Evolutionary conservation across 2,329 filamentous ascomycete species (phyloP).

Genomic region (Aspergillus pseudoterreus): DNA sequence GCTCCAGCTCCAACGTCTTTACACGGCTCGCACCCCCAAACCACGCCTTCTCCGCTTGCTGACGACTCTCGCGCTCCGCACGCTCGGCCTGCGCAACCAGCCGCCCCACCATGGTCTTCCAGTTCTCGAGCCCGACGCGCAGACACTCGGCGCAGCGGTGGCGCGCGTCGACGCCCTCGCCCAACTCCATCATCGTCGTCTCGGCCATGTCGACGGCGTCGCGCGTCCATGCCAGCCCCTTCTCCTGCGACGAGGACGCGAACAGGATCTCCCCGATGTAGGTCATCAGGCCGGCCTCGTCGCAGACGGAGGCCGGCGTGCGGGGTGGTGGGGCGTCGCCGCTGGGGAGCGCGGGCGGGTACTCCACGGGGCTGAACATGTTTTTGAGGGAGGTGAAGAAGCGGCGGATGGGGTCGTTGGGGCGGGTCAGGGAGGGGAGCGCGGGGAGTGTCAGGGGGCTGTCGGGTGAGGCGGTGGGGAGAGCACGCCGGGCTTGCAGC

Average conservation of each 20-base stretch:
- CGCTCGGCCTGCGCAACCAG: slow-evolving; percentile 48
- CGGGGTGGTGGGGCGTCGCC: slow-evolving; percentile 67
- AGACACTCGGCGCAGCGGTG: slow-evolving; percentile 74
- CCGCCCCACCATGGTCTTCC: slow-evolving; percentile 72
- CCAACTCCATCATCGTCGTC: slow-evolving; percentile 48
- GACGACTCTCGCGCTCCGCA: slow-evolving; percentile 33
- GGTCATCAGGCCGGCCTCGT: slow-evolving; percentile 80
- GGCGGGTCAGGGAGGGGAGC: slow-evolving; percentile 18
- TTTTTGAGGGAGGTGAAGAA: slow-evolving; percentile 39
- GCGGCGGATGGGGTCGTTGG: slow-evolving; percentile 26
- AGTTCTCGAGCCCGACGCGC: slow-evolving; percentile 71
- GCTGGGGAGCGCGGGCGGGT: slow-evolving; percentile 66
- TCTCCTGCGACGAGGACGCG: slow-evolving; percentile 60
- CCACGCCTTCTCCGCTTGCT: slow-evolving; percentile 32
- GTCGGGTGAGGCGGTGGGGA: slow-evolving; percentile 43
- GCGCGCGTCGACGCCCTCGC: slow-evolving; percentile 21
- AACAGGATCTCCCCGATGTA: slow-evolving; percentile 95
- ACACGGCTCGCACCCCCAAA: slow-evolving; percentile 27
- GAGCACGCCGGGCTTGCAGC: slow-evolving; percentile 67
- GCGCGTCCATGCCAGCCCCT: slow-evolving; percentile 83
- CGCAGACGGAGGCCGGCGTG: slow-evolving; percentile 64
- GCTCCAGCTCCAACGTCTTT: slow-evolving; percentile 25
- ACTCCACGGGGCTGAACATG: slow-evolving; percentile 55
- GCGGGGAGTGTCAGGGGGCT: slow-evolving; percentile 19
- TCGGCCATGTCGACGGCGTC: slow-evolving; percentile 81